A percentile compares a stretch with the other conserved stretches of the same genome.
Conservation (phyloP, 805 yeast genomes). For the Candida dajiaensis region DNA sequence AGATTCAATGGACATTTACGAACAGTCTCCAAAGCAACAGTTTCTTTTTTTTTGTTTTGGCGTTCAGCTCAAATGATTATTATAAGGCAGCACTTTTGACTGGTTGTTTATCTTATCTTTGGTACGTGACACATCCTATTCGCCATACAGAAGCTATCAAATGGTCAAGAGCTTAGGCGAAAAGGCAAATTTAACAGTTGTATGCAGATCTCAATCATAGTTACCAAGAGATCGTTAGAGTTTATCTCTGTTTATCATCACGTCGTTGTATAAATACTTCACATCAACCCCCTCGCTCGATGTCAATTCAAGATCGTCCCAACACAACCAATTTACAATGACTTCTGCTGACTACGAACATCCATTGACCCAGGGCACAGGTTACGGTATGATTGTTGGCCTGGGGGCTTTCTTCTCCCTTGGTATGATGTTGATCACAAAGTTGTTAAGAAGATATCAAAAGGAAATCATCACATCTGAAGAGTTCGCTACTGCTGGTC, state of each 20-base stretch:
- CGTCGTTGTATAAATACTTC: background rate
- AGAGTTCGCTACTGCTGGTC: constrained; percentile 90
- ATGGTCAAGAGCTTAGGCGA: too few relatives aligned
- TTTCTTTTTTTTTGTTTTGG: too few relatives aligned
- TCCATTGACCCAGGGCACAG: constrained; percentile 61
- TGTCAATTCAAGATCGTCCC: too few relatives aligned
- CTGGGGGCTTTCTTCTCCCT: constrained; percentile 74
- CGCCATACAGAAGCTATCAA: too few relatives aligned
- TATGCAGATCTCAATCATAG: too few relatives aligned
- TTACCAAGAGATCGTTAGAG: too few relatives aligned
- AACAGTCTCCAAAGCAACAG: too few relatives aligned
- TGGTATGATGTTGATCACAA: constrained; percentile 76
- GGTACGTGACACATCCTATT: background rate
- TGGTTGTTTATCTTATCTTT: background rate
- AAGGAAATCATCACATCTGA: constrained; percentile 86
- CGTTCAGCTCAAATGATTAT: too few relatives aligned
- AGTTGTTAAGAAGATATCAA: constrained; percentile 68
- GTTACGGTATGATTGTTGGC: constrained; percentile 85
- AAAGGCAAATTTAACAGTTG: background rate
- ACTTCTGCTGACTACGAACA: background rate
- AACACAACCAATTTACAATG: background rate
- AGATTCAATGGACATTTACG: too few relatives aligned
- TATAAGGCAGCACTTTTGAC: background rate
- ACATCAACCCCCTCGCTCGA: too few relatives aligned
- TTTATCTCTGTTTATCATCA: background rate